Base-by-base conservation (phyloP, 768 basidiomycete genomes). In the Hysterangium stoloniferum region DNA sequence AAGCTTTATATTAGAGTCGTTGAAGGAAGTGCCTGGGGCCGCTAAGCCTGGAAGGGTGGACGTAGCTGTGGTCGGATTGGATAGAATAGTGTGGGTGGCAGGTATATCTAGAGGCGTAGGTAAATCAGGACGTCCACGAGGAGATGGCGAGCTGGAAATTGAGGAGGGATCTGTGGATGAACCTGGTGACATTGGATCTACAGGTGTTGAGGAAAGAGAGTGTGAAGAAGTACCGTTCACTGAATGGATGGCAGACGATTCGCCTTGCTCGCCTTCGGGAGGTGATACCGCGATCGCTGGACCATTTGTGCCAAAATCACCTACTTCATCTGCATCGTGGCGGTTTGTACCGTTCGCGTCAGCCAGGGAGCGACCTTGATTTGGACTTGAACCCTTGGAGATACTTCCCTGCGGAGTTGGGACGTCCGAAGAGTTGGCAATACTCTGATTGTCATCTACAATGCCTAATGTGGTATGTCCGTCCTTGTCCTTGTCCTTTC, bases 11-110 rank as follows among this genome's bases (percentile, higher is more conserved):
- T 79, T 82, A 56, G 69, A 61, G 45, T 64, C 73, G 40, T 63
- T 61, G 25, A 62, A 31, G 52, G 65, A 54, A 54, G 61, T 57
- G 24, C 64, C 47, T 4, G 74, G 52, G 31, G 64, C 62, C 45
- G 67, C 64, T 27, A 79, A 80, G 27, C 74, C 77, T 17, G 80
- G 77, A 36, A 31, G 71, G 77, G 56, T 76, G 74, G 34, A 61
- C 65, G 13, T 12, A n/a, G 29, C 40, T 15, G 58, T 58, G 24
- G 72, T 64, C 56, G 87, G 82, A 47, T 77, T 70, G 51, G 91
- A 80, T 51, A 96, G 80, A 57, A 97, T 96, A 31, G 92, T 91
- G 46, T 84, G 84, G 0, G 87, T 80, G 20, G 77, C 72, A 20
- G 89, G 84, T 57, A 88, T 86, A 64, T 92, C 88, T 51, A 90